phyloP scores from a whole-genome alignment of 257 asterid species.

The Lycium ferocissimum region DNA sequence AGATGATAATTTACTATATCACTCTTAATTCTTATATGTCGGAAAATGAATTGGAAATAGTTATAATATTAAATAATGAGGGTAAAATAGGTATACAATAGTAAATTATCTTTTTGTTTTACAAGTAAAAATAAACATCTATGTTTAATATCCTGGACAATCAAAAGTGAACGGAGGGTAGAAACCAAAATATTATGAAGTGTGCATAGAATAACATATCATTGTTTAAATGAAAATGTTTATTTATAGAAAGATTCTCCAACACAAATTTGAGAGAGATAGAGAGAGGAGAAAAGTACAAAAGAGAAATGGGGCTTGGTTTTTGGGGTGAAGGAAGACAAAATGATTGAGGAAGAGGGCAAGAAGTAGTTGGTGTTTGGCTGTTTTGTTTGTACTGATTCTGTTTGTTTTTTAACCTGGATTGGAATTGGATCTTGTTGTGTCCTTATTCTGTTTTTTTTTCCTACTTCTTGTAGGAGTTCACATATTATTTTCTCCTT shows the following conservation, averaged over 20 bases:
- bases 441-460: neutral
- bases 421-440: slow-evolving; percentile 15
- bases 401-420: neutral
- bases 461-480: neutral
- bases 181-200: too few species aligned
- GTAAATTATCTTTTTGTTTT: too few species aligned
- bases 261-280: too few species aligned
- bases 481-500: neutral
- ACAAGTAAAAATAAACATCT: too few species aligned
- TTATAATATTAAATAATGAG: too few species aligned
- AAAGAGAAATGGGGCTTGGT: neutral
- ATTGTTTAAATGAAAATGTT: neutral
- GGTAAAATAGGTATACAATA: too few species aligned
- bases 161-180: too few species aligned
- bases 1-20: too few species aligned
- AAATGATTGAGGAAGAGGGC: neutral
- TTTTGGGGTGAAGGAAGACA: neutral
- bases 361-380: neutral
- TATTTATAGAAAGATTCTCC: neutral
- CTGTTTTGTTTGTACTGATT: neutral
- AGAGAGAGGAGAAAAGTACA: neutral
- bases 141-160: too few species aligned
- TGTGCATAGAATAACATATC: too few species aligned
- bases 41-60: too few species aligned
- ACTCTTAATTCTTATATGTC: too few species aligned